phyloP scores from a whole-genome alignment of 2,329 filamentous ascomycete species.

The Cladophialophora psammophila region DNA sequence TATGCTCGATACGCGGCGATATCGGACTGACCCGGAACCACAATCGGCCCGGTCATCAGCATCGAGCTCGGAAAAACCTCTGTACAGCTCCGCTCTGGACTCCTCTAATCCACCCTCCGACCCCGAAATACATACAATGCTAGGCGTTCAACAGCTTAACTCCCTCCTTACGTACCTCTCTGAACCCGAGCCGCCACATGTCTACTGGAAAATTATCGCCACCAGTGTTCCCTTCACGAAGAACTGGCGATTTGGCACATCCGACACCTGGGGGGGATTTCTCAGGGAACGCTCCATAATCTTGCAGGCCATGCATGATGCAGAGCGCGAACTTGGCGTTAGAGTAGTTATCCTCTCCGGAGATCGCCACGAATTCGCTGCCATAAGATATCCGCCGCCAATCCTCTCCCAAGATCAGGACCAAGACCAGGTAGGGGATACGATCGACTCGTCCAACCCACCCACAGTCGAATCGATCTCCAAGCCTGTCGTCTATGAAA shows the following conservation, averaged over 20 bases:
- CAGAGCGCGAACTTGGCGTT: slow-evolving; percentile 71
- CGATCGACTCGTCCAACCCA: slow-evolving; percentile 32
- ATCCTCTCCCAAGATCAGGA: slow-evolving; percentile 33
- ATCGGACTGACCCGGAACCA: slow-evolving; percentile 65
- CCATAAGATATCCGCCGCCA: slow-evolving; percentile 73
- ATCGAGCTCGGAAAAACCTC: slow-evolving; percentile 7
- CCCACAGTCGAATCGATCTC: not conserved
- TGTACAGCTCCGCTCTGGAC: slow-evolving; percentile 21
- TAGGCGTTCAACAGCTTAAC: slow-evolving; percentile 77
- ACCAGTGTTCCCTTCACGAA: slow-evolving; percentile 95
- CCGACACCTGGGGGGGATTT: slow-evolving; percentile 95
- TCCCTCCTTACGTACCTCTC: slow-evolving; percentile 81
- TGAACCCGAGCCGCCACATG: slow-evolving; percentile 74
- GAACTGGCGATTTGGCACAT: slow-evolving; percentile 89
- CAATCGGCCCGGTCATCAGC: slow-evolving; percentile 19
- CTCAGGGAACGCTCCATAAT: slow-evolving; percentile 78
- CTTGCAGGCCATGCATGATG: slow-evolving; percentile 91
- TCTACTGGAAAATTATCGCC: slow-evolving; percentile 92
- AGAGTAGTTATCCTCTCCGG: slow-evolving; percentile 87
- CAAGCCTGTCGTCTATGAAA: slow-evolving; percentile 25
- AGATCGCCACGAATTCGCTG: slow-evolving; percentile 96
- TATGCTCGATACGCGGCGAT: slow-evolving; percentile 88
- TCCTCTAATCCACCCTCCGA: slow-evolving; percentile 25
- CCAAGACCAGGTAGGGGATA: slow-evolving; percentile 5
- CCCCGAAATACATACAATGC: slow-evolving; percentile 75